Base-by-base conservation (phyloP, 2,329 filamentous ascomycete genomes). In the Talaromyces sp. region DNA sequence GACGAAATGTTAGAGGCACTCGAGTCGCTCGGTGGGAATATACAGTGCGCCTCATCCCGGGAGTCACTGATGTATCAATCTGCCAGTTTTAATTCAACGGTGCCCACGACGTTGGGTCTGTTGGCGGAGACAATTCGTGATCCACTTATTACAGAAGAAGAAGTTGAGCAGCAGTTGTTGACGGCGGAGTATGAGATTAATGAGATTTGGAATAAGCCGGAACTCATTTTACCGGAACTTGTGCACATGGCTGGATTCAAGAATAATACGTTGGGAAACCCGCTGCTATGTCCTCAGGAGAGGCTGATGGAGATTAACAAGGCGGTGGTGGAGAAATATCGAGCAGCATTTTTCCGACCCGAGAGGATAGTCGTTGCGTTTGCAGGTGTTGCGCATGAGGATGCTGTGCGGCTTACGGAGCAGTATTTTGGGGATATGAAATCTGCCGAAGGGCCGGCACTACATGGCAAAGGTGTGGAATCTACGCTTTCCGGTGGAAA, bases 21-120 rank as follows among this genome's bases (percentile, higher is more conserved):
- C 39, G 95, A 98, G 79, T 89, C 89, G 0, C 83, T 99, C 3
- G 95, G 95, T 41, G 95, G 95, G 37, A 97, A 97, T 77, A 94
- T 99, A 66, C 93, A 98, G 80, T 99, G 95, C 80, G 93, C 94
- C 11, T 97, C 93, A 1, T 96, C 93, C 1, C 86, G 95, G 69
- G 95, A 99, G 80, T 92, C 92, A 64, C 87, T 99, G 80, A 99
- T 99, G 95, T 99, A 99, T 82, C 95, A 99, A 79, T 92, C 93
- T 1, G 95, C 95, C 31, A 97, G 93, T 35, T 99, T 99, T 86
- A 99, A 99, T 82, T 90, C 89, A 31, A 90, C 92, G 19, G 93
- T 99, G 9, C 89, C 91, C 7, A 87, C 87, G 9, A 92, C 94
- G 13, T 87, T 96, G 27, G 92, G 85, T 35, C 81, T 99, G 19